These are phyloP conservation scores for Leccinum insigne DNA, from an alignment of 1,284 basidiomycete genomes.

Conservation along the genomic window DNA sequence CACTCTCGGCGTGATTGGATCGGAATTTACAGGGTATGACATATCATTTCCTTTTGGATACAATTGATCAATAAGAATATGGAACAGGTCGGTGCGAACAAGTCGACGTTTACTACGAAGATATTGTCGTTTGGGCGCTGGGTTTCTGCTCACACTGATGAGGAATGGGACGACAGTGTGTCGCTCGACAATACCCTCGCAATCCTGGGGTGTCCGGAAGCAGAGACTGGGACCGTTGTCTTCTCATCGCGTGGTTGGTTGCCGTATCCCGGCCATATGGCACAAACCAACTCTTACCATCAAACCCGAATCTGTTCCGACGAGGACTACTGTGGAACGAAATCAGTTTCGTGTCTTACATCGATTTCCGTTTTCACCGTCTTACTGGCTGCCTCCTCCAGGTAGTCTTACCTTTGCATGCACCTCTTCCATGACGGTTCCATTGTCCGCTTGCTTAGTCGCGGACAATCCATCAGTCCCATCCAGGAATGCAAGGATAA, in stretches of 20 bases:
- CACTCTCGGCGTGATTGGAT: constrained; percentile 99
- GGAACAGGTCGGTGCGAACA: constrained; percentile 81
- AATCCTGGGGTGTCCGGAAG: constrained; percentile 39
- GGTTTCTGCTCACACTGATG: constrained; percentile 81
- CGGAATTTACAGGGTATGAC: constrained; percentile 78
- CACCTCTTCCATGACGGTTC: constrained; percentile 60
- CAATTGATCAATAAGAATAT: constrained; percentile 8
- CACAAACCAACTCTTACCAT: constrained; percentile 40
- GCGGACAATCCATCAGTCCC: constrained; percentile 37
- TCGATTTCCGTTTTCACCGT: background rate
- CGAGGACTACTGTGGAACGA: constrained; percentile 61
- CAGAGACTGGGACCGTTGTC: constrained; percentile 64
- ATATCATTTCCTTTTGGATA: background rate
- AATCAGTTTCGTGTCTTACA: constrained; percentile 48
- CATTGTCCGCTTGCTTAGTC: constrained; percentile 61
- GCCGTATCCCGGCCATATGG: constrained; percentile 51
- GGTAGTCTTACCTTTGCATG: constrained; percentile 61
- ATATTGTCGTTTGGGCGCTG: constrained; percentile 91
- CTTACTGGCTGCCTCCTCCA: constrained; percentile 16
- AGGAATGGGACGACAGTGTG: constrained; percentile 92
- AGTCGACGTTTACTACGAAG: constrained; percentile 81
- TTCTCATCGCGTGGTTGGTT: constrained; percentile 60
- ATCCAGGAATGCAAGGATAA: constrained; percentile 47
- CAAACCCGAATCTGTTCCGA: constrained; percentile 38
- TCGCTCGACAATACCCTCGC: constrained; percentile 52